Evolutionary conservation across 2,329 filamentous ascomycete genomes (phyloP).

Genomic region (Colletotrichum sp.): DNA sequence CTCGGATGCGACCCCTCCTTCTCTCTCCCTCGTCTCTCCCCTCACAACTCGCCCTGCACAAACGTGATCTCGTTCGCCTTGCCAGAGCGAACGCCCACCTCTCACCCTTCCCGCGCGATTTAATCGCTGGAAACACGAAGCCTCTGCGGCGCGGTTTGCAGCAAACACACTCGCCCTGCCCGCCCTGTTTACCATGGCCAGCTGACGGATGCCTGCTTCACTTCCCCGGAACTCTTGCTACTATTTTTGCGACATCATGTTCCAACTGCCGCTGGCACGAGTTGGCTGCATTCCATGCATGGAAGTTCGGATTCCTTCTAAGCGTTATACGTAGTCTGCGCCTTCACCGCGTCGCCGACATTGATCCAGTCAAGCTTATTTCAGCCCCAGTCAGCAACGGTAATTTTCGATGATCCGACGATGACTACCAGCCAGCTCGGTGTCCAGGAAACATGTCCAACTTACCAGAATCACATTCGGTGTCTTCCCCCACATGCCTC

Average conservation of each 20-base stretch:
- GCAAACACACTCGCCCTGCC: background rate
- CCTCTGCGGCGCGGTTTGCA: background rate
- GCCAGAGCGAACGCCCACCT: background rate
- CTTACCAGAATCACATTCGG: conserved; percentile 42
- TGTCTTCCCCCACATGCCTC: conserved; percentile 26
- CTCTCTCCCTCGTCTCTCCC: background rate
- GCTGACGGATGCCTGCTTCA: background rate
- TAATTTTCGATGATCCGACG: background rate
- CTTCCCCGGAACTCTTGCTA: background rate
- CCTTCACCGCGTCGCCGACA: conserved; percentile 42
- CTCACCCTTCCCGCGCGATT: background rate
- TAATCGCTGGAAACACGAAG: background rate
- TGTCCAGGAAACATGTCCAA: background rate
- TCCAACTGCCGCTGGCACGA: background rate
- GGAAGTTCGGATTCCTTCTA: conserved; percentile 24
- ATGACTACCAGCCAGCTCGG: background rate
- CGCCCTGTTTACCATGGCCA: background rate
- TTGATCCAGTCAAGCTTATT: conserved; percentile 49
- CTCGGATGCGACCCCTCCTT: background rate
- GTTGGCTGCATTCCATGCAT: background rate
- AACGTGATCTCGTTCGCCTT: background rate
- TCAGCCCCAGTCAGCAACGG: background rate
- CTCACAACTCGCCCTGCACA: background rate
- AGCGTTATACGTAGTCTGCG: conserved; percentile 42
- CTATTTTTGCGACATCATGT: background rate